A percentile compares a stretch with the other conserved stretches of the same genome.
Conservation (phyloP, 75 land plant genomes). For the Chamaecyparis obtusa region DNA sequence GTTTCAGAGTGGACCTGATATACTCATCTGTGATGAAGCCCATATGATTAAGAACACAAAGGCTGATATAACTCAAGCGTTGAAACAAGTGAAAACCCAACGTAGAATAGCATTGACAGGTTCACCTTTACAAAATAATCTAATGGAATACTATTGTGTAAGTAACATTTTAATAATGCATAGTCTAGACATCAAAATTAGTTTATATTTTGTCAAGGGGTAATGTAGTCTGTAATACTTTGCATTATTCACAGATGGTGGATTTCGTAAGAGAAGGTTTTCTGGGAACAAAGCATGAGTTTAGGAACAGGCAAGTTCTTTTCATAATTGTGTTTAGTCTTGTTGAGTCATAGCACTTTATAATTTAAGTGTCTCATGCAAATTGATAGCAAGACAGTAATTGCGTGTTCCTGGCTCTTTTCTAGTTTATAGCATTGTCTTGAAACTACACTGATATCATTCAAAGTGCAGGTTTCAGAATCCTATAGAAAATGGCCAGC, state of each 20-base stretch:
- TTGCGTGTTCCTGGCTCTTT: not conserved
- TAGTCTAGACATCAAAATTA: not conserved
- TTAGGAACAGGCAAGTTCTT: constrained; percentile 71
- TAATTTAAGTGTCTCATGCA: not conserved
- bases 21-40: constrained; percentile 97
- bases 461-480: constrained; percentile 77
- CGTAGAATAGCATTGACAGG: constrained; percentile 98
- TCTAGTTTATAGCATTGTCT: not conserved
- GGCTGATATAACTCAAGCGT: constrained; percentile 89
- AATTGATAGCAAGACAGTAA: not conserved
- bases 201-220: not conserved
- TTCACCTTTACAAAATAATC: constrained; percentile 95
- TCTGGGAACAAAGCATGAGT: constrained; percentile 82
- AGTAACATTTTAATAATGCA: constrained; percentile 18
- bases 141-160: constrained; percentile 99
- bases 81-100: constrained; percentile 87
- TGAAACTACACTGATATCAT: not conserved
- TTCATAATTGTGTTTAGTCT: not conserved
- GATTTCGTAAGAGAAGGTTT: constrained; percentile 99
- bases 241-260: constrained; percentile 71
- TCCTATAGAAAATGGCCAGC: constrained; percentile 98
- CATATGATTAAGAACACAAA: constrained; percentile 92
- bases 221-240: constrained; percentile 5
- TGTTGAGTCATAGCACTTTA: not conserved
- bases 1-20: constrained; percentile 86